Conservation (phyloP, 73 alveolate genomes). For the Paramecium caudatum region DNA sequence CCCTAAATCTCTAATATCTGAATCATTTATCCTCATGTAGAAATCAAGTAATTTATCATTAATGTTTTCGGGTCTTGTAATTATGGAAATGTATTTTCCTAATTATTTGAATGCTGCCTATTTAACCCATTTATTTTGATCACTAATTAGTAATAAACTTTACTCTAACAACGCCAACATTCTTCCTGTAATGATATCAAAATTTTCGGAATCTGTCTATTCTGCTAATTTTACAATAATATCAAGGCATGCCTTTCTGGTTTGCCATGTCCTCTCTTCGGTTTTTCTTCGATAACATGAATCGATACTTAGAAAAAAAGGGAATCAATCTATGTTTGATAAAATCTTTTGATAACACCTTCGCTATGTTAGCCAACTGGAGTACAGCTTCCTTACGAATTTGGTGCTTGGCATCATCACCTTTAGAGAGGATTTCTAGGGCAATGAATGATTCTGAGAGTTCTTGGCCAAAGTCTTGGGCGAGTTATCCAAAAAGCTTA, state of each 20-base stretch:
- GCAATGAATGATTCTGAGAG: constrained; percentile 49
- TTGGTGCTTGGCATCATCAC: constrained; percentile 56
- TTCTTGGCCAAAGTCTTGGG: constrained; percentile 49
- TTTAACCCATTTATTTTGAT: constrained; percentile 87
- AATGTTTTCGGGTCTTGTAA: neutral
- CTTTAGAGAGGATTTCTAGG: constrained; percentile 30
- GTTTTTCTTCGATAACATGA: constrained; percentile 54
- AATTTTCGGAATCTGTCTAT: constrained; percentile 77
- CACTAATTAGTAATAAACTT: constrained; percentile 76
- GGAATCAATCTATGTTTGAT: constrained; percentile 46
- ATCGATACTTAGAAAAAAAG: constrained; percentile 1
- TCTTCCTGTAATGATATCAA: constrained; percentile 59
- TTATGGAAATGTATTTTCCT: constrained; percentile 77
- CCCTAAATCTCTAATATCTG: neutral
- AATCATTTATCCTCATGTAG: constrained; percentile 19
- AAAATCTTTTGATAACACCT: constrained; percentile 27
- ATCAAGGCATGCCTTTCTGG: constrained; percentile 91
- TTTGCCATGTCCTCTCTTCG: constrained; percentile 88
- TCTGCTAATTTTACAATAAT: constrained; percentile 82
- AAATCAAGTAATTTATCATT: constrained; percentile 50
- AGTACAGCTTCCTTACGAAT: constrained; percentile 45
- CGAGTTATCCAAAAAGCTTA: constrained; percentile 71
- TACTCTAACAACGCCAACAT: constrained; percentile 78
- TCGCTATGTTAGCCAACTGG: constrained; percentile 3
- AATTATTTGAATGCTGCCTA: constrained; percentile 83